Evolutionary conservation across 495 filamentous ascomycete species (phyloP).

Genomic region (Tuber umbilicatum): DNA sequence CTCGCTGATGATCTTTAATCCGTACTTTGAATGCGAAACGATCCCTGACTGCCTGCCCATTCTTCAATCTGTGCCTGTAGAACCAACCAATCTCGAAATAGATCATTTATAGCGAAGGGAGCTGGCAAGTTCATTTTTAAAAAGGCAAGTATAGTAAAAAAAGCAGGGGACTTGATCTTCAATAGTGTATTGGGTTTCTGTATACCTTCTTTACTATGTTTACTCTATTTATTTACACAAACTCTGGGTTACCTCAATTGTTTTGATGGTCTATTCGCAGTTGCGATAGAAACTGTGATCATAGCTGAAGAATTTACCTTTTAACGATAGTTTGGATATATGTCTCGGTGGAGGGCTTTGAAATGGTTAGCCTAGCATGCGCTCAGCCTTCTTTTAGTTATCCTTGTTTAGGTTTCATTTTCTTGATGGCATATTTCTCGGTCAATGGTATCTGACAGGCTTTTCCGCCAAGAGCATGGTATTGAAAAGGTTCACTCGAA

Average conservation of each 20-base stretch:
- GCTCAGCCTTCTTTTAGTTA: too few relatives aligned
- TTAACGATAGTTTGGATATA: too few relatives aligned
- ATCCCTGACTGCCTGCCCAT: neutral
- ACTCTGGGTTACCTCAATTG: neutral
- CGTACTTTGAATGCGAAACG: neutral
- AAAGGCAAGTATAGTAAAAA: too few relatives aligned
- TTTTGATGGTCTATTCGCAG: neutral
- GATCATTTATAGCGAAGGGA: neutral
- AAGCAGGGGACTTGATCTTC: too few relatives aligned
- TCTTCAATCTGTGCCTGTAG: neutral
- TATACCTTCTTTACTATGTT: neutral
- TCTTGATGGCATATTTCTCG: too few relatives aligned
- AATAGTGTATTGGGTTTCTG: too few relatives aligned
- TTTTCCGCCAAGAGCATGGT: too few relatives aligned
- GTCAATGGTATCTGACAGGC: too few relatives aligned
- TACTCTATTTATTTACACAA: neutral
- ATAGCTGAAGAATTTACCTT: neutral
- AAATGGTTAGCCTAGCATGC: too few relatives aligned
- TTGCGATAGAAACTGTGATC: neutral
- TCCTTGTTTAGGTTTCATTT: too few relatives aligned
- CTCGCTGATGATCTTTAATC: neutral
- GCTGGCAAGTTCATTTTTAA: neutral
- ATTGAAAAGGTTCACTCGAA: too few relatives aligned
- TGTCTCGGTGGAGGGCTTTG: too few relatives aligned
- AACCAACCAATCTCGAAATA: neutral